Conservation (phyloP, 208 protist genomes). For the Vickermania ingenoplastis region DNA sequence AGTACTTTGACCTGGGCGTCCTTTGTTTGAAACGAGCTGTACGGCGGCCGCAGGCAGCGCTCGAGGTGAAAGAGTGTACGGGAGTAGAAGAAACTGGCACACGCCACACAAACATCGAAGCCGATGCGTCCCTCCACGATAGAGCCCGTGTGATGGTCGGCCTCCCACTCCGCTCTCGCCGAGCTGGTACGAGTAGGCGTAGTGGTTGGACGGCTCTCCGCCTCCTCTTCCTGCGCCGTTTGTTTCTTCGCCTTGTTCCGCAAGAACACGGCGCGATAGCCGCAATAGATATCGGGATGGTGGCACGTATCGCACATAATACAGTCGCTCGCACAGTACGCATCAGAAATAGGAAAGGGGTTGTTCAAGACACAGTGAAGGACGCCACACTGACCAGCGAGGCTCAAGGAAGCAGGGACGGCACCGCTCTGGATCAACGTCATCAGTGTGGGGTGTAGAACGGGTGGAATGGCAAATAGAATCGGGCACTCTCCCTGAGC, state of each 20-base stretch:
- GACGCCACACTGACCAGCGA: conserved; percentile 28
- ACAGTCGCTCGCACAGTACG: conserved; percentile 16
- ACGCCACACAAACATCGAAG: conserved; percentile 64
- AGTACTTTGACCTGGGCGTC: conserved; percentile 20
- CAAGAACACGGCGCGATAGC: conserved; percentile 54
- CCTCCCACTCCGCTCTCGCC: background rate
- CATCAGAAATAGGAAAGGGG: conserved; percentile 31
- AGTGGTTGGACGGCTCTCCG: background rate
- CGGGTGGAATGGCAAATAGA: conserved; percentile 16
- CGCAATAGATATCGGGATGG: conserved; percentile 19
- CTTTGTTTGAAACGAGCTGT: conserved; percentile 19
- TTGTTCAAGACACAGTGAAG: conserved; percentile 40
- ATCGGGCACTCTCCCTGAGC: conserved; percentile 10
- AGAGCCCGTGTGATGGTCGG: conserved; percentile 25
- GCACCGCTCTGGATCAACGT: conserved; percentile 11
- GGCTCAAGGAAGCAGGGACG: conserved; percentile 28
- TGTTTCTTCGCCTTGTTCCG: background rate
- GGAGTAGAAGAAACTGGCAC: conserved; percentile 43
- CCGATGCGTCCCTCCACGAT: conserved; percentile 19
- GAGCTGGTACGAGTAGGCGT: background rate
- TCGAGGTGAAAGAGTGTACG: conserved; percentile 14
- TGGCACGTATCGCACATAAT: conserved; percentile 54
- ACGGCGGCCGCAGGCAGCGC: conserved; percentile 10
- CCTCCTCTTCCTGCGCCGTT: background rate
- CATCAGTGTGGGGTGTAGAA: conserved; percentile 16